phyloP scores from a whole-genome alignment of 768 basidiomycete genomes.

The Suillus cothurnatus region DNA sequence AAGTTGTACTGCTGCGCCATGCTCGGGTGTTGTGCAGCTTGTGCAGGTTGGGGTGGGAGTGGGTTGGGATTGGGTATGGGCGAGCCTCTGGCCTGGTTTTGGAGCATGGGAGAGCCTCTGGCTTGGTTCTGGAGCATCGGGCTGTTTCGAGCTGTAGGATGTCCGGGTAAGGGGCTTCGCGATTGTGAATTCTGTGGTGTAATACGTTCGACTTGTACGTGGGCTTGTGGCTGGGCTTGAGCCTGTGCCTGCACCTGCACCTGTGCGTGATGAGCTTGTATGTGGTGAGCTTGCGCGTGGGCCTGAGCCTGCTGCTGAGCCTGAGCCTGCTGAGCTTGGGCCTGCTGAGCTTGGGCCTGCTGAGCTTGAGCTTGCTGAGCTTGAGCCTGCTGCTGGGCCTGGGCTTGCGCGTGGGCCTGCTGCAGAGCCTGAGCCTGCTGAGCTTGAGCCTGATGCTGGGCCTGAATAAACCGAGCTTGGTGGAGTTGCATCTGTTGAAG shows the following conservation, averaged over 20 bases:
- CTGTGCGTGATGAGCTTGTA: conserved; percentile 20
- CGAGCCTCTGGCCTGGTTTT: conserved; percentile 12
- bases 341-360: conserved; percentile 27
- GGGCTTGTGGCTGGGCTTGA: conserved; percentile 19
- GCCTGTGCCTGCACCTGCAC: conserved; percentile 19
- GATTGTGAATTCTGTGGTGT: conserved; percentile 30
- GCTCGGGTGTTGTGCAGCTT: conserved; percentile 26
- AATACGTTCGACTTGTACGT: conserved; percentile 14
- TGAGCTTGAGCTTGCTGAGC: conserved; percentile 7
- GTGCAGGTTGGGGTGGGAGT: conserved; percentile 26
- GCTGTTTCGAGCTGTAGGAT: conserved; percentile 32
- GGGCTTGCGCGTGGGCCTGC: conserved; percentile 15
- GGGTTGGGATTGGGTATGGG: conserved; percentile 25
- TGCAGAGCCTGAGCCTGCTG: conserved; percentile 22
- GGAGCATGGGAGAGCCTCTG: conserved; percentile 34
- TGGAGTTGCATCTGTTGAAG: conserved; percentile 19
- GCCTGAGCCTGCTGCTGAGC: conserved; percentile 20
- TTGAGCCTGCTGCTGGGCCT: conserved; percentile 7
- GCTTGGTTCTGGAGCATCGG: conserved; percentile 39
- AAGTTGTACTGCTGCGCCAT: conserved; percentile 38
- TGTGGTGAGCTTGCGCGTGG: conserved; percentile 11
- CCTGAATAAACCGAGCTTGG: conserved; percentile 22
- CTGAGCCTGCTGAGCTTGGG: conserved; percentile 5
- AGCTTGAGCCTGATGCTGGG: conserved; percentile 8
- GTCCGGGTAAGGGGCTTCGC: conserved; percentile 18